Conservation (phyloP, 805 yeast species). For the Scheffersomyces spartinae region DNA sequence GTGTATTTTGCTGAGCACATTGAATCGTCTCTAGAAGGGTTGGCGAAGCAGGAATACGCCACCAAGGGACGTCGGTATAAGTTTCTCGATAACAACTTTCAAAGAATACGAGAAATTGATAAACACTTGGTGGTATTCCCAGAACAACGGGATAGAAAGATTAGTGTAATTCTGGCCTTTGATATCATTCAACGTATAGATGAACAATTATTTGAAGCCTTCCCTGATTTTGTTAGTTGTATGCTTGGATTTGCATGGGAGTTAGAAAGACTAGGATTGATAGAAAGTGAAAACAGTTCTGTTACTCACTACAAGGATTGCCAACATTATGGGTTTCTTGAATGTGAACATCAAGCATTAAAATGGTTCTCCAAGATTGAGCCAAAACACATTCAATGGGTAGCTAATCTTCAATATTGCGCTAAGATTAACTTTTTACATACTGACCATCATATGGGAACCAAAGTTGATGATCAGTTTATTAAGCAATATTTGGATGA, state of each 20-base stretch:
- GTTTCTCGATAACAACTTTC: constrained; percentile 36
- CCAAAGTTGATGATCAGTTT: constrained; percentile 35
- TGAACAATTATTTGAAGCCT: constrained; percentile 14
- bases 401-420: constrained; percentile 31
- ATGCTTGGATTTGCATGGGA: constrained; percentile 40
- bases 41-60: constrained; percentile 23
- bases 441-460: constrained; percentile 44
- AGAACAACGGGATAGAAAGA: too few relatives aligned
- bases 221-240: constrained; percentile 32
- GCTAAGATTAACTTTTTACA: constrained; percentile 42
- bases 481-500: constrained; percentile 26
- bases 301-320: constrained; percentile 25
- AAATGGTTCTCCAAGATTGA: constrained; percentile 16
- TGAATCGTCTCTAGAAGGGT: too few relatives aligned
- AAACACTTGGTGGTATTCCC: constrained; percentile 34
- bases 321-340: constrained; percentile 17
- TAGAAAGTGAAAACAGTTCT: constrained; percentile 31
- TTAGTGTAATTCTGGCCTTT: too few relatives aligned
- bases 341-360: constrained; percentile 19
- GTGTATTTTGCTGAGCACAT: too few relatives aligned
- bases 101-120: constrained; percentile 36
- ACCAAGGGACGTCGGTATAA: constrained; percentile 39
- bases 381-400: constrained; percentile 25
- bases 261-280: constrained; percentile 46
- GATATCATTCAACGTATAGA: too few relatives aligned